Evolutionary conservation across 2,329 filamentous ascomycete species (phyloP).

Genomic region (Pseudocercospora musae): DNA sequence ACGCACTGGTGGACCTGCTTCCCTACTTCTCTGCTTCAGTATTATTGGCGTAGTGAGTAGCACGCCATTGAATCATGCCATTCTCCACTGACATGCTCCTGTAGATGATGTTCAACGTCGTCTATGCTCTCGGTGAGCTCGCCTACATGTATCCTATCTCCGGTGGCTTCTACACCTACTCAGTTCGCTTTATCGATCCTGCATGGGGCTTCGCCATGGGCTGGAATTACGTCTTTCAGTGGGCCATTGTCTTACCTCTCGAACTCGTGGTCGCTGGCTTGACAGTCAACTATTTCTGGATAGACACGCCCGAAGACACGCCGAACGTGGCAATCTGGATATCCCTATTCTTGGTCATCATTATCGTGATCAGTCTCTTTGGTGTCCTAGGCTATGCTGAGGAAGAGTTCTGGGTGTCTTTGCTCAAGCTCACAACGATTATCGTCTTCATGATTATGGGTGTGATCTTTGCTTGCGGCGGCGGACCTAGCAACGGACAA

Average conservation of each 20-base stretch:
- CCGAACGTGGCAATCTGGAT: conserved; percentile 26
- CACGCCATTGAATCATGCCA: not conserved
- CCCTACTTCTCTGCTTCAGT: conserved; percentile 34
- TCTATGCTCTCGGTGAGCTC: conserved; percentile 42
- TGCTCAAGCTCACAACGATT: conserved; percentile 40
- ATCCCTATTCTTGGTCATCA: conserved; percentile 24
- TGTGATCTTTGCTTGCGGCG: conserved; percentile 56
- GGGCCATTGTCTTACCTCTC: conserved; percentile 27
- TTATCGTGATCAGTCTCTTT: conserved; percentile 28
- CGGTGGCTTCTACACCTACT: conserved; percentile 42
- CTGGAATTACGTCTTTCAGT: conserved; percentile 33
- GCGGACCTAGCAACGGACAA: conserved; percentile 45
- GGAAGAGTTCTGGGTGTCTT: conserved; percentile 30
- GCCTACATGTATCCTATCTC: conserved; percentile 42
- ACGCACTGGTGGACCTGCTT: conserved; percentile 48
- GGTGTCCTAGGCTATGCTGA: conserved; percentile 31
- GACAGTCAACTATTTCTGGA: conserved; percentile 29
- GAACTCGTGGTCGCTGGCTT: conserved; percentile 27
- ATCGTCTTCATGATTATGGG: conserved; percentile 62
- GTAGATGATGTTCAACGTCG: conserved; percentile 41
- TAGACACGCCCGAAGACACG: conserved; percentile 8
- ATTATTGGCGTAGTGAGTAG: conserved; percentile 34
- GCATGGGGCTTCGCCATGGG: conserved; percentile 34
- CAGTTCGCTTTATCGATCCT: conserved; percentile 46
- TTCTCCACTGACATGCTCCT: not conserved